Conservation (phyloP, 129 eudicot genomes). For the Lonicera japonica region DNA sequence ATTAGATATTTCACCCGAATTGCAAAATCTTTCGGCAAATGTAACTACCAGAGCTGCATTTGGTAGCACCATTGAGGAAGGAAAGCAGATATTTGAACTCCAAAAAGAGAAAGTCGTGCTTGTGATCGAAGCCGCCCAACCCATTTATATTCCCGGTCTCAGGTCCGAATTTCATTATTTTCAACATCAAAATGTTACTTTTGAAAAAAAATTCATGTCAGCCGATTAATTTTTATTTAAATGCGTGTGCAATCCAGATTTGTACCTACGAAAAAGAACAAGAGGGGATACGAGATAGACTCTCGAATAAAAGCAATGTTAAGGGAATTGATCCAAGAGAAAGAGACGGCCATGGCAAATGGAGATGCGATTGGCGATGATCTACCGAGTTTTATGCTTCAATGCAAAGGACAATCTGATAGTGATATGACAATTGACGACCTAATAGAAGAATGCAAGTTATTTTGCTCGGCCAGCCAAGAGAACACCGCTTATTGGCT, state of each 20-base stretch:
- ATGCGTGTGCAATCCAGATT: no score
- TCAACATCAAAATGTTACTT: no score
- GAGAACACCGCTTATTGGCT: constrained; percentile 34
- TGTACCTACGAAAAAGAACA: constrained; percentile 32
- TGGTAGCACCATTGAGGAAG: constrained; percentile 51
- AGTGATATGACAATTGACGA: constrained; percentile 27
- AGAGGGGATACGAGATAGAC: constrained; percentile 25
- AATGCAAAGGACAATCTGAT: constrained; percentile 8
- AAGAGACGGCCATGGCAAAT: constrained; percentile 15
- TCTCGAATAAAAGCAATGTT: constrained; percentile 15
- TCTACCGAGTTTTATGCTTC: constrained; percentile 29
- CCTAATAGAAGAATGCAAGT: constrained; percentile 37
- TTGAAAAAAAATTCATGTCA: no score
- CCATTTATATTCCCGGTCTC: constrained; percentile 47
- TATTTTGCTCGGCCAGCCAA: constrained; percentile 46
- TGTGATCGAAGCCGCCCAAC: constrained; percentile 33
- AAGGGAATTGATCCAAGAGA: constrained; percentile 23
- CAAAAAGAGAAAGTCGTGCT: constrained; percentile 36
- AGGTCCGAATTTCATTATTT: constrained; percentile 24
- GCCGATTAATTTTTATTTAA: no score
- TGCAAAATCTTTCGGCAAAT: constrained; percentile 40
- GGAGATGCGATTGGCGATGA: constrained; percentile 30
- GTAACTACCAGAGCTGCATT: constrained; percentile 50
- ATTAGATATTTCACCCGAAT: constrained; percentile 23
- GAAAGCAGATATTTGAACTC: constrained; percentile 39